Evolutionary conservation across 2,329 filamentous ascomycete genomes (phyloP).

Genomic region (Epichloe hybrida): DNA sequence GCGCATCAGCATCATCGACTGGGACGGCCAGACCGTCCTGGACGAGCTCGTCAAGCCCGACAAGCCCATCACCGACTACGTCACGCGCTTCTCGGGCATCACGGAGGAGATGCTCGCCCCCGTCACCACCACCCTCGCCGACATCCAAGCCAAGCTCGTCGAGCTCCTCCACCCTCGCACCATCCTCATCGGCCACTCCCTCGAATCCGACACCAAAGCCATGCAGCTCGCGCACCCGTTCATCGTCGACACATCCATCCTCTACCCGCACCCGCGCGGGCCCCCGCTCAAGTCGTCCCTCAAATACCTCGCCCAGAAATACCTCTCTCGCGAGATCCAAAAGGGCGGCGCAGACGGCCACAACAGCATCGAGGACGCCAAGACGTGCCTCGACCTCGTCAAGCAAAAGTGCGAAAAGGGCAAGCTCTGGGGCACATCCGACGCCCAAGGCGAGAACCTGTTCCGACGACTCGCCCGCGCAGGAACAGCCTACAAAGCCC

Average conservation of each 20-base stretch:
- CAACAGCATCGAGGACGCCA: constrained; percentile 85
- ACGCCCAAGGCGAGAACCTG: constrained; percentile 70
- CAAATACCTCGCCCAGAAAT: constrained; percentile 80
- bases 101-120: constrained; percentile 70
- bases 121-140: constrained; percentile 68
- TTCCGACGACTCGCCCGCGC: constrained; percentile 66
- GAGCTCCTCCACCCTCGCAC: constrained; percentile 57
- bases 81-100: constrained; percentile 87
- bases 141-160: constrained; percentile 70
- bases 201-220: constrained; percentile 73
- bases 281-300: constrained; percentile 81
- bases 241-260: constrained; percentile 79
- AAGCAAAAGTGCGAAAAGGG: constrained; percentile 95
- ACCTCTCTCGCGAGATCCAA: constrained; percentile 77
- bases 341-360: constrained; percentile 64
- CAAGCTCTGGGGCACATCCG: constrained; percentile 68
- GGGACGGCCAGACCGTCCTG: constrained; percentile 69
- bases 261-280: constrained; percentile 83
- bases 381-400: constrained; percentile 79
- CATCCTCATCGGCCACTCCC: constrained; percentile 67
- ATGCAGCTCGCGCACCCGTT: constrained; percentile 82
- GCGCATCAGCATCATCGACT: constrained; percentile 73
- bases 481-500: constrained; percentile 47
- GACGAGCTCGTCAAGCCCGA: constrained; percentile 88
- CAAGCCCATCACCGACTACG: constrained; percentile 79